These are phyloP conservation scores for Canavalia gladiata DNA, from an alignment of 306 rosid genomes.

Conservation along the genomic window DNA sequence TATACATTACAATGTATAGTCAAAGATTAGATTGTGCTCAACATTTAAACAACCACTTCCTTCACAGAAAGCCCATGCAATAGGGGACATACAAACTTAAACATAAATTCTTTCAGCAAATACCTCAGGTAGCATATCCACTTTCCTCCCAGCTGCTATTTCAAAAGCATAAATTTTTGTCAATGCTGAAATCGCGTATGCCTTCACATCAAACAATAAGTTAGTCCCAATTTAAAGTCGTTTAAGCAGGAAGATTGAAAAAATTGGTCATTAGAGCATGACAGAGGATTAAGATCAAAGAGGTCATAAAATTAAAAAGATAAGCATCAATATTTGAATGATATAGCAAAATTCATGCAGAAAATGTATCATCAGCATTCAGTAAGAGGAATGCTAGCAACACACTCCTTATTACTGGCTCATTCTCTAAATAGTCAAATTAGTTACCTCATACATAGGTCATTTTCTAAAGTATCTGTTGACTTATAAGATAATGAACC, in stretches of 20 bases:
- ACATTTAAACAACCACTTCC: constrained; percentile 32
- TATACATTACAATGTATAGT: not conserved
- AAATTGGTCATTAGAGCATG: not conserved
- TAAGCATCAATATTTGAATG: constrained; percentile 20
- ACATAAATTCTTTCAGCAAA: constrained; percentile 31
- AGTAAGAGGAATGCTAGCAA: not conserved
- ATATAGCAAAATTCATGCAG: constrained; percentile 4
- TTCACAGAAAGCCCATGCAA: constrained; percentile 21
- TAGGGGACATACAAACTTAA: constrained; percentile 15
- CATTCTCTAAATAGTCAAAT: not conserved
- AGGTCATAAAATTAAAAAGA: constrained; percentile 24
- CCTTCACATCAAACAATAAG: constrained; percentile 65
- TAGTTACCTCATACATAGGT: too few species aligned
- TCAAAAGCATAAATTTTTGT: constrained; percentile 88
- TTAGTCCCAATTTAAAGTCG: constrained; percentile 40
- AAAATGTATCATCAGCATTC: constrained; percentile 28
- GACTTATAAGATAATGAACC: too few species aligned
- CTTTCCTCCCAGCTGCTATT: constrained; percentile 77
- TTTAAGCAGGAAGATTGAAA: constrained; percentile 23
- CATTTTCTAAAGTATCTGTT: too few species aligned
- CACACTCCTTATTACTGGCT: not conserved
- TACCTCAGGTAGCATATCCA: constrained; percentile 90
- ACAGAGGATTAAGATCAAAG: not conserved
- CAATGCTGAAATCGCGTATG: constrained; percentile 85
- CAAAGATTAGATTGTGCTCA: constrained; percentile 15